Conservation (phyloP, 257 asterid species). For the Linderniella brevidens region DNA sequence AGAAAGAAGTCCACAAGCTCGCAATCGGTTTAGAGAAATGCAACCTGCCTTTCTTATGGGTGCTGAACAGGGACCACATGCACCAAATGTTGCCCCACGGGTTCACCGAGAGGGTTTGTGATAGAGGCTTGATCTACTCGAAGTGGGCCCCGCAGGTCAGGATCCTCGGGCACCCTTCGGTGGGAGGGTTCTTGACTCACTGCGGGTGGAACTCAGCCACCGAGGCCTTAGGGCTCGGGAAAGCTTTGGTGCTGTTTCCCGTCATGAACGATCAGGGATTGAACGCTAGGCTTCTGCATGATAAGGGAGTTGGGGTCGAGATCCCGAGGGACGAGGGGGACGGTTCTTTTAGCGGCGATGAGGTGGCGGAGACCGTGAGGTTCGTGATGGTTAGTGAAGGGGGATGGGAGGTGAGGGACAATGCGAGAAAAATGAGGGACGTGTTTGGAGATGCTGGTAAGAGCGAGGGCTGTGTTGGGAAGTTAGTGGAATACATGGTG, state of each 20-base stretch:
- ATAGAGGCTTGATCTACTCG: slow-evolving; percentile 15
- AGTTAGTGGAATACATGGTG: background rate
- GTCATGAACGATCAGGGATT: slow-evolving; percentile 79
- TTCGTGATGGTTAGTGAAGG: slow-evolving; percentile 35
- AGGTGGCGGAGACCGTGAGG: slow-evolving; percentile 45
- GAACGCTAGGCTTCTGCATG: slow-evolving; percentile 56
- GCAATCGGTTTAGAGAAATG: slow-evolving; percentile 58
- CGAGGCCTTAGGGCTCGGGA: slow-evolving; percentile 52
- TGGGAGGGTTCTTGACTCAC: slow-evolving; percentile 25
- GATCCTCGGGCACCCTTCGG: background rate
- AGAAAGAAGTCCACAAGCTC: slow-evolving; percentile 29
- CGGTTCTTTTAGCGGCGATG: slow-evolving; percentile 35
- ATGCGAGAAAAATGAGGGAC: slow-evolving; percentile 28
- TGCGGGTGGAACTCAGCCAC: slow-evolving; percentile 85
- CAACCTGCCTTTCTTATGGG: slow-evolving; percentile 72
- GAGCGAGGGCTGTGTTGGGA: slow-evolving; percentile 10
- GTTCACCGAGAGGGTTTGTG: slow-evolving; percentile 21
- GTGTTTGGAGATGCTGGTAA: slow-evolving; percentile 32
- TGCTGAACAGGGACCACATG: slow-evolving; percentile 23
- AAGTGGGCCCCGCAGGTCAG: slow-evolving; percentile 2
- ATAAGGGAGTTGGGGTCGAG: slow-evolving; percentile 59
- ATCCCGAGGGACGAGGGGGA: slow-evolving; percentile 36
- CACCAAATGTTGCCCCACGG: slow-evolving; percentile 42
- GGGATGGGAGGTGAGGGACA: slow-evolving; percentile 33
- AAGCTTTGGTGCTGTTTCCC: slow-evolving; percentile 54